A percentile compares a stretch with the other conserved stretches of the same genome.
phyloP scores from a whole-genome alignment of 73 alveolate genomes.

The Tetrahymena thermophila region DNA sequence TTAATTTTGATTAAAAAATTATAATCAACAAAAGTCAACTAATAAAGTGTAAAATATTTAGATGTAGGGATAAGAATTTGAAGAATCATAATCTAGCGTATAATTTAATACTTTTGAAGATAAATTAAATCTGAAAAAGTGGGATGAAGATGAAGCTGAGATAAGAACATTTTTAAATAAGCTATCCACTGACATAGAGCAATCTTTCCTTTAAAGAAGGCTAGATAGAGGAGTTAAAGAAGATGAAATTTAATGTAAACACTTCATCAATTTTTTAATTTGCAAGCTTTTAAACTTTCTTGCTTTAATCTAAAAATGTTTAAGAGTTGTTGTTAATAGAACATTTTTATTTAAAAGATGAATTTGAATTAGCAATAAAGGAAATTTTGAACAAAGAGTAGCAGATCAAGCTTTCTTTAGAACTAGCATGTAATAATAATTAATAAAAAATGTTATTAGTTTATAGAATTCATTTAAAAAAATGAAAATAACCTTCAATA shows the following conservation, averaged over 20 bases:
- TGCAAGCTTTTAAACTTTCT: neutral
- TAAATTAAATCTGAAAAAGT: neutral
- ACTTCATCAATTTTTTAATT: neutral
- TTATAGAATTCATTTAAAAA: neutral
- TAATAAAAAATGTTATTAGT: neutral
- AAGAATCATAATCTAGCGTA: neutral
- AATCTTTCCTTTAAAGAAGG: neutral
- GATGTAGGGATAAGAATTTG: neutral
- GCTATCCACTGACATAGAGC: neutral
- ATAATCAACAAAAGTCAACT: neutral
- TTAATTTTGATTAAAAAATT: neutral
- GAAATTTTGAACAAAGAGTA: neutral
- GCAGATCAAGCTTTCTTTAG: neutral
- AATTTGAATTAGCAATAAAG: neutral
- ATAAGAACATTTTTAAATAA: neutral
- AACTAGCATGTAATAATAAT: neutral
- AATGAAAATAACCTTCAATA: neutral
- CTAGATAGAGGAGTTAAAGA: neutral
- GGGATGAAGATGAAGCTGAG: neutral
- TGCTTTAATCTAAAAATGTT: neutral
- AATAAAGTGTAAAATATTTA: neutral
- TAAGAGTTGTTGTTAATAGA: neutral
- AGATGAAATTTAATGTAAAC: neutral
- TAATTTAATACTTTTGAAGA: neutral
- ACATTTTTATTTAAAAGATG: neutral